Evolutionary conservation across 2,329 filamentous ascomycete genomes (phyloP).

Genomic region (Lasiodiplodia gonubiensis): DNA sequence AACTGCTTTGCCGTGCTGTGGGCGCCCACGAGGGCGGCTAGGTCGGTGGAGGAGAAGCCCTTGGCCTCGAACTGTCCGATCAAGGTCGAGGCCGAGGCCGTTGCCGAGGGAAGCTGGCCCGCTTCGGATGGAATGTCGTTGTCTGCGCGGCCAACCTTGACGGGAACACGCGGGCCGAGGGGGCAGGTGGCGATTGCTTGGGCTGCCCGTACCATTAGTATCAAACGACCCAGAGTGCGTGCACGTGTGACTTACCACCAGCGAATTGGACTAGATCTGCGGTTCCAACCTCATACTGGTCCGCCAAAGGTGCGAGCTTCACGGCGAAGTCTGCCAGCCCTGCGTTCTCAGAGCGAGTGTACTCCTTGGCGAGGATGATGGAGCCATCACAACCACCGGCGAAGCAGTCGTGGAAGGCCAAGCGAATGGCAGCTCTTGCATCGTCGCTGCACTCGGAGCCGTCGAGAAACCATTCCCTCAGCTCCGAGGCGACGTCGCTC

Average conservation of each 20-base stretch:
- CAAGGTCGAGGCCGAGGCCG: constrained; percentile 50
- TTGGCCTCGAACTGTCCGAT: constrained; percentile 57
- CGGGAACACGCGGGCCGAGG: constrained; percentile 57
- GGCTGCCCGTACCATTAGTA: constrained; percentile 35
- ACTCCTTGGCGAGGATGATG: constrained; percentile 47
- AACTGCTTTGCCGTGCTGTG: constrained; percentile 58
- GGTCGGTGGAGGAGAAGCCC: constrained; percentile 56
- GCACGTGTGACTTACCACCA: constrained; percentile 33
- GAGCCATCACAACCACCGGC: constrained; percentile 51
- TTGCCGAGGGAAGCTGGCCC: constrained; percentile 54
- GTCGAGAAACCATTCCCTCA: constrained; percentile 32
- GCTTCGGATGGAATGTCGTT: constrained; percentile 47
- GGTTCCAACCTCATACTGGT: constrained; percentile 53
- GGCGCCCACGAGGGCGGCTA: constrained; percentile 62
- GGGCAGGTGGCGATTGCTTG: constrained; percentile 58
- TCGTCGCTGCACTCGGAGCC: constrained; percentile 37
- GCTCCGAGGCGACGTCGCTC: constrained; percentile 34
- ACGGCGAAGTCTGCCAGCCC: constrained; percentile 53
- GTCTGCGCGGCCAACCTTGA: constrained; percentile 59
- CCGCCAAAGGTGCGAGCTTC: constrained; percentile 47
- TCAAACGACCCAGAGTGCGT: not conserved
- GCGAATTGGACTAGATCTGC: constrained; percentile 63
- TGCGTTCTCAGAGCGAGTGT: constrained; percentile 48
- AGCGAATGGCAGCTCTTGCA: constrained; percentile 39
- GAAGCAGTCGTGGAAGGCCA: constrained; percentile 43